A percentile compares a stretch with the other conserved stretches of the same genome.
Conservation (phyloP, 2,329 filamentous ascomycete species). For the Trichophyton benhamiae region DNA sequence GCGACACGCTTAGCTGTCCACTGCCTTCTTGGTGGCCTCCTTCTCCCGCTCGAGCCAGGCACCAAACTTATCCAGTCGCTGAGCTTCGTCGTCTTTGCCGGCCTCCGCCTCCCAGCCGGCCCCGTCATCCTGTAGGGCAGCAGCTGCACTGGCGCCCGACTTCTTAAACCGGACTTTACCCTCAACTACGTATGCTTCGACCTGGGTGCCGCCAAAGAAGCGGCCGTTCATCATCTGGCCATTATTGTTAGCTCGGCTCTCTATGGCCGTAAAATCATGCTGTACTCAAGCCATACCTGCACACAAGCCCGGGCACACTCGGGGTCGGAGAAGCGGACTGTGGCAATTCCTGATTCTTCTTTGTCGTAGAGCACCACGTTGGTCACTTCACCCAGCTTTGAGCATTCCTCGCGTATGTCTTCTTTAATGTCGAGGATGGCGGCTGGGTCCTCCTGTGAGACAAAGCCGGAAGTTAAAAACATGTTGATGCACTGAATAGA, state of each 20-base stretch:
- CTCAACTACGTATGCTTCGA: constrained; percentile 59
- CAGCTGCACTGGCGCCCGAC: constrained; percentile 39
- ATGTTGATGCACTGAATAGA: not conserved
- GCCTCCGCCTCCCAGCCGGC: constrained; percentile 30
- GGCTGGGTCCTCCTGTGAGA: constrained; percentile 55
- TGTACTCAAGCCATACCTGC: constrained; percentile 21
- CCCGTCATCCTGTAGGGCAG: constrained; percentile 34
- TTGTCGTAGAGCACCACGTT: constrained; percentile 85
- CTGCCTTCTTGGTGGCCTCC: not conserved
- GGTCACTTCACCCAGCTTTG: constrained; percentile 73
- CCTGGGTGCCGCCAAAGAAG: constrained; percentile 59
- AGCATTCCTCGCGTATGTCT: constrained; percentile 81
- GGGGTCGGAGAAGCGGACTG: constrained; percentile 63
- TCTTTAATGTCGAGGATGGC: constrained; percentile 85
- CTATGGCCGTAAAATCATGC: no score
- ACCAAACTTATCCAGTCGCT: constrained; percentile 39
- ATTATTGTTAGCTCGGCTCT: not conserved
- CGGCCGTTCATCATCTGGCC: constrained; percentile 59
- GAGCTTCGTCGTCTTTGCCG: constrained; percentile 31
- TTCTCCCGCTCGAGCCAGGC: constrained; percentile 28
- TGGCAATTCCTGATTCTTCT: constrained; percentile 73
- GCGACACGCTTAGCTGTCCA: not conserved
- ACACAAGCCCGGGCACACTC: constrained; percentile 63
- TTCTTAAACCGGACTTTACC: constrained; percentile 64
- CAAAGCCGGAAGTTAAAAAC: not conserved